Base-by-base conservation (phyloP, 495 filamentous ascomycete species). In the Trichocladium uniseriatum region DNA sequence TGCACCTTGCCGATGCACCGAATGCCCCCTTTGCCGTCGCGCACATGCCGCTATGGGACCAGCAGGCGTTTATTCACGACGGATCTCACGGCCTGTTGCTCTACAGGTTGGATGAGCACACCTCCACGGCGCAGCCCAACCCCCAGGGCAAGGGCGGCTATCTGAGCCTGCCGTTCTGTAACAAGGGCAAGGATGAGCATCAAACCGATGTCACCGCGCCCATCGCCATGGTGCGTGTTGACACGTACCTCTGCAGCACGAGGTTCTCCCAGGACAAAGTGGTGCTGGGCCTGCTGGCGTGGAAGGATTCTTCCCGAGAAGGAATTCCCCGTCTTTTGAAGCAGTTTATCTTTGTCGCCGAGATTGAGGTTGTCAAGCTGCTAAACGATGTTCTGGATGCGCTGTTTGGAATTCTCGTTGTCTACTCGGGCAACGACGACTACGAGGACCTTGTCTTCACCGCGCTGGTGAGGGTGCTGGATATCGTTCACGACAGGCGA, bases 321-420 rank as follows among this genome's bases (percentile, higher is more conserved):
- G 80, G 91, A 19, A 72, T 92, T 1, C 68, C 86, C 1, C 74
- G 79, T 16, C 73, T 94, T 6, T 67, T 99, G 28, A 83, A 86
- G 62, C 79, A 87, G 51, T 75, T 97, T 32, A 80, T 86, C 8
- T 99, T 97, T 58, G 92, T 99, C 9, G 83, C 92, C 0, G 92
- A 99, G 62, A 95, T 96, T 43, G 92, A 99, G 67, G 86, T 97
- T 21, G 92, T 97, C 49, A 99, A 96, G 67, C 76, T 95, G 43
- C 70, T 96, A 8, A 80, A 77, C 51, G 84, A 94, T 59, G 90
- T 99, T 13, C 83, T 99, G 56, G 88, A 95, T 62, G 81, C 89
- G 8, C 76, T 97, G 11, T 99, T 99, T 58, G 82, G 86, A 8
- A 89, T 97, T 31, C 65, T 97, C 22, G 83, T 92, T 10, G 87